Evolutionary conservation across 768 basidiomycete genomes (phyloP).

Genomic region (Pleurotus giganteus): DNA sequence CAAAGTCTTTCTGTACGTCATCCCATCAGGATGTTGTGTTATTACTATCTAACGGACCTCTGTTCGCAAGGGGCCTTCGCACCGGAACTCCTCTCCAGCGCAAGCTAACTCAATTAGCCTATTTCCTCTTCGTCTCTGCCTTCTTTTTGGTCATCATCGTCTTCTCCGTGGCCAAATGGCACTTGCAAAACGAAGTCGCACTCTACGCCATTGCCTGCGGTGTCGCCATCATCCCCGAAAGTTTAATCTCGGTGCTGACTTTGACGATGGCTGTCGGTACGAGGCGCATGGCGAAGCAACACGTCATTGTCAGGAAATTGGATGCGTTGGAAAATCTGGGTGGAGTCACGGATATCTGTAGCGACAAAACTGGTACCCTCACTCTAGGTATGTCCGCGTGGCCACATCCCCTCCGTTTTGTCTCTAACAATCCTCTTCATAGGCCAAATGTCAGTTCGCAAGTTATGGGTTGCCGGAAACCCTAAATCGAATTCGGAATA

Average conservation of each 20-base stretch:
- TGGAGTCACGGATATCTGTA: constrained; percentile 53
- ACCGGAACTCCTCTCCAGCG: constrained; percentile 16
- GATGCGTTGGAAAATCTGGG: constrained; percentile 64
- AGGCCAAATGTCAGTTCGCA: constrained; percentile 41
- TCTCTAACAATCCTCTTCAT: neutral
- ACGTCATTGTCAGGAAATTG: constrained; percentile 63
- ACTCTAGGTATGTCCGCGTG: constrained; percentile 22
- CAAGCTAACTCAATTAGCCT: constrained; percentile 14
- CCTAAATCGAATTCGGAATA: constrained; percentile 23
- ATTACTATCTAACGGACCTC: neutral
- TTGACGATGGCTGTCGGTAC: constrained; percentile 13
- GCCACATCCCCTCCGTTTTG: constrained; percentile 5
- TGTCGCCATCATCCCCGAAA: constrained; percentile 13
- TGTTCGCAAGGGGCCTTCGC: constrained; percentile 9
- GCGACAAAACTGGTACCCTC: constrained; percentile 67
- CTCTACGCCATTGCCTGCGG: constrained; percentile 11
- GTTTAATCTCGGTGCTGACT: constrained; percentile 13
- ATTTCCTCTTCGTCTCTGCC: constrained; percentile 13
- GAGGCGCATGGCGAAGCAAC: constrained; percentile 24
- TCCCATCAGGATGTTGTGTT: neutral
- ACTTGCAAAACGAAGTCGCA: constrained; percentile 2
- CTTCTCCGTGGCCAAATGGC: constrained; percentile 11
- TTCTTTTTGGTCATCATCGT: constrained; percentile 14
- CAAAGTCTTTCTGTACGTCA: constrained; percentile 25
- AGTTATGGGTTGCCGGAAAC: constrained; percentile 35